phyloP scores from a whole-genome alignment of 257 asterid species.

The Cinchona pubescens region DNA sequence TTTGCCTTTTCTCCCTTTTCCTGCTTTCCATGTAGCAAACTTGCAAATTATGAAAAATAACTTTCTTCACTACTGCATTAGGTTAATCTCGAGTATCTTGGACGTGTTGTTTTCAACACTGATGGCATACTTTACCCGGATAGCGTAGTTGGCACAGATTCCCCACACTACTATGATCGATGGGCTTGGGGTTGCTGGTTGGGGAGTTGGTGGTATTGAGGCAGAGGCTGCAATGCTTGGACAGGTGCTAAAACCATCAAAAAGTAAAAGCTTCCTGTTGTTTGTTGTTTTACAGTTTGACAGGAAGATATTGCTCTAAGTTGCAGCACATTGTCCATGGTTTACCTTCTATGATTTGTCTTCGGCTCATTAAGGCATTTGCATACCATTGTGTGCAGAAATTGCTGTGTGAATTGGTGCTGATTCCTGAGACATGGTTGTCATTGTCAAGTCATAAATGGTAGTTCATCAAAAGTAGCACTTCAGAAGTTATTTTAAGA shows the following conservation, averaged over 20 bases:
- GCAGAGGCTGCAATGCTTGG: slow-evolving; percentile 99
- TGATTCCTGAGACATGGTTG: not conserved
- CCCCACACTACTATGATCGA: slow-evolving; percentile 98
- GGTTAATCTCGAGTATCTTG: slow-evolving; percentile 97
- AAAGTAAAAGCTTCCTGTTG: not conserved
- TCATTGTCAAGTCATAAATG: not conserved
- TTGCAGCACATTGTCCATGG: not conserved
- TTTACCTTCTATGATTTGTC: not conserved
- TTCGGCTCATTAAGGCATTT: not conserved
- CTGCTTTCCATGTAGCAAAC: not conserved
- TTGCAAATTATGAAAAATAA: not conserved
- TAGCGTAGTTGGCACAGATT: slow-evolving; percentile 95
- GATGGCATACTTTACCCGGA: slow-evolving; percentile 89
- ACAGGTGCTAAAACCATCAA: slow-evolving; percentile 45
- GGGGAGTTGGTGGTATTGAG: slow-evolving; percentile 99
- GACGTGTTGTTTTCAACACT: slow-evolving; percentile 80
- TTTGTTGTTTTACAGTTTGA: not conserved
- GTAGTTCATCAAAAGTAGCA: not conserved
- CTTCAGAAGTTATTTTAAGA: no score
- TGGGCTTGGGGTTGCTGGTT: slow-evolving; percentile 95
- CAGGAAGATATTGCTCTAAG: no score
- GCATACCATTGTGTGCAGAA: not conserved
- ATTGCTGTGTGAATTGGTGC: not conserved
- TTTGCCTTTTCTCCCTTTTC: not conserved
- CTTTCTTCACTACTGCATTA: slow-evolving; percentile 25